phyloP scores from a whole-genome alignment of 352 stramenopile genomes.

The Blastocystis sp. region DNA sequence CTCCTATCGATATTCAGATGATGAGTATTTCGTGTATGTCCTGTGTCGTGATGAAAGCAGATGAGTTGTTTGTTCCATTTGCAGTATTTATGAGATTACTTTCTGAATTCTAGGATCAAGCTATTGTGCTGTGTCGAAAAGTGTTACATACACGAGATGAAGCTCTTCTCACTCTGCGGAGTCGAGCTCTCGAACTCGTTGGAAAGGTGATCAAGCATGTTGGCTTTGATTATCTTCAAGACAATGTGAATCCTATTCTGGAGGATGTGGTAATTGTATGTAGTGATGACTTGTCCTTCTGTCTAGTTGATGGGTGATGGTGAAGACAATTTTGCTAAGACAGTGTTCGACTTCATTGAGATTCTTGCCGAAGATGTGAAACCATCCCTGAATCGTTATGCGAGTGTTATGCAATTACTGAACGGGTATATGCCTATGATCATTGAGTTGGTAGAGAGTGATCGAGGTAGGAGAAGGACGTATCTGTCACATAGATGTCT shows the following conservation, averaged over 20 bases:
- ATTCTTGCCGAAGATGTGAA: background rate
- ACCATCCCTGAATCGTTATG: background rate
- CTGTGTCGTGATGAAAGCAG: background rate
- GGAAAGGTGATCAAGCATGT: slow-evolving; percentile 44
- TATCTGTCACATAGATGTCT: background rate
- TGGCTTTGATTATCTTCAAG: background rate
- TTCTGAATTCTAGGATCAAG: background rate
- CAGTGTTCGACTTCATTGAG: slow-evolving; percentile 44
- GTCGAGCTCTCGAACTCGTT: slow-evolving; percentile 35
- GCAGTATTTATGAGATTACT: background rate
- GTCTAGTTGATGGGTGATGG: slow-evolving; percentile 45
- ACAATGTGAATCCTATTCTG: background rate
- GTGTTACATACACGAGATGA: slow-evolving; percentile 41
- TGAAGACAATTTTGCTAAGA: slow-evolving; percentile 40
- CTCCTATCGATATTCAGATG: slow-evolving; percentile 4
- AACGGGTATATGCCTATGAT: slow-evolving; percentile 49
- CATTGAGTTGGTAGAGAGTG: slow-evolving; percentile 46
- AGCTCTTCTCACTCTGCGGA: slow-evolving; percentile 8
- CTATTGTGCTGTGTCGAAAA: background rate
- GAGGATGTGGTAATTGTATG: background rate
- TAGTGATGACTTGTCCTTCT: background rate
- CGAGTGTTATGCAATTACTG: background rate
- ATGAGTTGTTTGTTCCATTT: slow-evolving; percentile 16
- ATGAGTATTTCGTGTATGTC: slow-evolving; percentile 12
- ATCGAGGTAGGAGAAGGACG: background rate